Evolutionary conservation across 2,329 filamentous ascomycete genomes (phyloP).

Genomic region (Cordyceps cicadae): DNA sequence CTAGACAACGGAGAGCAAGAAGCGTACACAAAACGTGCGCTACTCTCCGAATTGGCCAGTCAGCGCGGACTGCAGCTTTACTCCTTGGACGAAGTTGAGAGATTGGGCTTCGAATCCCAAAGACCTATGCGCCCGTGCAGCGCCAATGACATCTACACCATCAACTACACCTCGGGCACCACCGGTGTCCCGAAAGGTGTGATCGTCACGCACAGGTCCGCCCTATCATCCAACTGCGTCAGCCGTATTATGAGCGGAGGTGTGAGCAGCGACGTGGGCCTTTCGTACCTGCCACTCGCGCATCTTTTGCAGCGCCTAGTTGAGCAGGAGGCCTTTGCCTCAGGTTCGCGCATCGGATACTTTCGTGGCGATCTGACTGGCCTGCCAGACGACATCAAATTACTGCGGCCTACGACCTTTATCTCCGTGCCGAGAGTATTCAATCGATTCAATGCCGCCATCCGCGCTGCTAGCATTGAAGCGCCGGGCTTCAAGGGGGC

Average conservation of each 20-base stretch:
- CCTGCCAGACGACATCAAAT: conserved; percentile 84
- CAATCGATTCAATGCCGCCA: conserved; percentile 79
- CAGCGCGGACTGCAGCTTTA: conserved; percentile 71
- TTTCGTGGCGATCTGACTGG: conserved; percentile 87
- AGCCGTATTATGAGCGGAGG: conserved; percentile 49
- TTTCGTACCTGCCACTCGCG: conserved; percentile 87
- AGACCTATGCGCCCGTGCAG: conserved; percentile 62
- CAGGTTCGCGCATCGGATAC: conserved; percentile 72
- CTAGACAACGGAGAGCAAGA: conserved; percentile 70
- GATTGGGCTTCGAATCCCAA: conserved; percentile 63
- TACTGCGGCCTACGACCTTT: conserved; percentile 73
- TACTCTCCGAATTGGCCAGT: conserved; percentile 67
- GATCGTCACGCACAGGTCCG: conserved; percentile 71
- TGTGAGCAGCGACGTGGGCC: conserved; percentile 49
- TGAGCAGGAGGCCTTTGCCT: conserved; percentile 66
- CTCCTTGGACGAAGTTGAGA: conserved; percentile 73
- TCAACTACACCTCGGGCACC: conserved; percentile 85
- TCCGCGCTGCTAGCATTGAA: conserved; percentile 71
- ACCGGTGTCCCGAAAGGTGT: conserved; percentile 79
- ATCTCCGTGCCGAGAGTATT: conserved; percentile 85
- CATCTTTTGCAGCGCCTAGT: conserved; percentile 87
- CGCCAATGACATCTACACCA: conserved; percentile 72
- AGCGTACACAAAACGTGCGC: conserved; percentile 68
- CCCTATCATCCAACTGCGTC: conserved; percentile 61
- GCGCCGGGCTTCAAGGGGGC: conserved; percentile 72